These are phyloP conservation scores for Fusarium paranaense DNA, from an alignment of 2,329 filamentous ascomycete genomes.

Conservation along the genomic window DNA sequence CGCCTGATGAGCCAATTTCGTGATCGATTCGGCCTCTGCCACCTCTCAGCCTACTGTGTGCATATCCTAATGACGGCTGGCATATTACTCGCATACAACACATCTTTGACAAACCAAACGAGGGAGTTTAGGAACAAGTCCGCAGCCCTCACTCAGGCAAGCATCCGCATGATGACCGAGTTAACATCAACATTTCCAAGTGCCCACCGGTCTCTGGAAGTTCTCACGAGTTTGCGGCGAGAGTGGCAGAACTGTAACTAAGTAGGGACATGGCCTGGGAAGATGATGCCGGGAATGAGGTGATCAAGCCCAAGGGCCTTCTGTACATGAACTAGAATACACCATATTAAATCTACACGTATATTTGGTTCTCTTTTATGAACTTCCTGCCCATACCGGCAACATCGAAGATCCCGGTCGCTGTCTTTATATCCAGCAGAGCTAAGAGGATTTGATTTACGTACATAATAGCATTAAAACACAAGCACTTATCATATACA, in stretches of 20 bases:
- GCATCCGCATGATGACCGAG: background rate
- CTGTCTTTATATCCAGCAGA: no score
- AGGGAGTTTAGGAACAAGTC: background rate
- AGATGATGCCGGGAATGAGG: background rate
- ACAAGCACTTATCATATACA: conserved; percentile 52
- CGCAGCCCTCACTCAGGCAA: background rate
- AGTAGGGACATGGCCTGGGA: background rate
- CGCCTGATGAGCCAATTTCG: background rate
- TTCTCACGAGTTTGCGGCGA: background rate
- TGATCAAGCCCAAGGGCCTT: background rate
- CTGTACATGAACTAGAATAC: background rate
- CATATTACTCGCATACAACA: background rate
- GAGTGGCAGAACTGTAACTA: background rate
- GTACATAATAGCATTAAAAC: background rate
- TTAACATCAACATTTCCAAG: background rate
- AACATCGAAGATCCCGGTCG: no score
- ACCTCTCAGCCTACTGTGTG: background rate
- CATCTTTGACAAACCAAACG: background rate
- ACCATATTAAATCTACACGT: background rate
- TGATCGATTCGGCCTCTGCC: background rate
- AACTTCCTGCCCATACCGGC: no score
- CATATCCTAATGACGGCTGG: background rate
- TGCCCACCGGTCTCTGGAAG: background rate
- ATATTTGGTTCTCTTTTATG: background rate
- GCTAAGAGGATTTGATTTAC: no score